Percentiles rank a stretch among this genome's conserved stretches.
phyloP scores from a whole-genome alignment of 345 rosid species.

The Citrus mangshanensis region DNA sequence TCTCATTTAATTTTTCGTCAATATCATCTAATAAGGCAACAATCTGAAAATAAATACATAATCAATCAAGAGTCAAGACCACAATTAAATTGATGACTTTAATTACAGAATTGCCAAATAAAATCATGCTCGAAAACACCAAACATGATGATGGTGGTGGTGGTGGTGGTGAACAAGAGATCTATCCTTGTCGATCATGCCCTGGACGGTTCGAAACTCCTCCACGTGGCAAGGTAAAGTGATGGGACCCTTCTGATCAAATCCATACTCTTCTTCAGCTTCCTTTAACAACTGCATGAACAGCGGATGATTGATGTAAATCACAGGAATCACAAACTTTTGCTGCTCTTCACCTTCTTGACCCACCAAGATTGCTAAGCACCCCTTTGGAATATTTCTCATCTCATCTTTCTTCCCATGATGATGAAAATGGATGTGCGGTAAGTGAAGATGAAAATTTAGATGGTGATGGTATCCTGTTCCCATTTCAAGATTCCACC shows the following conservation, averaged over 20 bases:
- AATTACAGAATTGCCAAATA: neutral
- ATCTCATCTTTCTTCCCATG: slow-evolving; percentile 21
- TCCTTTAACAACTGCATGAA: slow-evolving; percentile 59
- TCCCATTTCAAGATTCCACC: slow-evolving; percentile 32
- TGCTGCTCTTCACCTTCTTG: slow-evolving; percentile 59
- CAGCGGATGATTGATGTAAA: slow-evolving; percentile 73
- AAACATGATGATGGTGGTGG: slow-evolving; percentile 22
- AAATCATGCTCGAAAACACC: slow-evolving; percentile 53
- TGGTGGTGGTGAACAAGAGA: slow-evolving; percentile 31
- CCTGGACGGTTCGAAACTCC: slow-evolving; percentile 66
- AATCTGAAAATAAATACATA: neutral
- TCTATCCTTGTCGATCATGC: slow-evolving; percentile 57
- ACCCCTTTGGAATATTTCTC: slow-evolving; percentile 69
- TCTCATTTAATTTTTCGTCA: neutral
- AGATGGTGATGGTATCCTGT: slow-evolving; percentile 26
- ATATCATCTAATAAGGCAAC: neutral
- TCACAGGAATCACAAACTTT: slow-evolving; percentile 77
- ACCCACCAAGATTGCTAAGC: slow-evolving; percentile 73
- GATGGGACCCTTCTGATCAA: slow-evolving; percentile 74
- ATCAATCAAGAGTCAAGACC: too few species aligned
- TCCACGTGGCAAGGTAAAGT: slow-evolving; percentile 81
- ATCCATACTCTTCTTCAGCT: slow-evolving; percentile 83
- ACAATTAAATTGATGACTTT: neutral
- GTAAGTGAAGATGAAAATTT: slow-evolving; percentile 51
- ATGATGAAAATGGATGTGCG: slow-evolving; percentile 42